Percentiles rank a stretch among this genome's conserved stretches.
phyloP scores from a whole-genome alignment of 768 basidiomycete species.

The Termitomyces sp. region DNA sequence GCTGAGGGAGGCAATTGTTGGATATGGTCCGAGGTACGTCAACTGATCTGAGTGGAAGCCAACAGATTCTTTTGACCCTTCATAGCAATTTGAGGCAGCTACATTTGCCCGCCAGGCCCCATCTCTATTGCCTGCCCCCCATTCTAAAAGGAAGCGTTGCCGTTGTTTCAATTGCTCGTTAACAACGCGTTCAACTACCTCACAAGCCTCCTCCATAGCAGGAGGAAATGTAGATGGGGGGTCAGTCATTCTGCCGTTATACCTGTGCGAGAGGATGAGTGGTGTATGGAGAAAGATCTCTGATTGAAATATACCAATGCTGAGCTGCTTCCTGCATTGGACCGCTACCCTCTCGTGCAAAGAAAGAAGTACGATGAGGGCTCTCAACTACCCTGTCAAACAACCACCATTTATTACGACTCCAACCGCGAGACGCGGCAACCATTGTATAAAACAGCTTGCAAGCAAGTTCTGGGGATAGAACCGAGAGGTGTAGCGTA shows the following conservation, averaged over 20 bases:
- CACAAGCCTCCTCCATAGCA: constrained; percentile 78
- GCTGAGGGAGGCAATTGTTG: constrained; percentile 82
- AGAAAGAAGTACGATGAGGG: constrained; percentile 81
- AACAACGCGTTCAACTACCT: constrained; percentile 63
- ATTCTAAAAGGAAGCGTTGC: constrained; percentile 61
- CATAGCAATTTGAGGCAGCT: constrained; percentile 82
- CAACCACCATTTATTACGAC: constrained; percentile 80
- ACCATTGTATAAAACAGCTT: constrained; percentile 72
- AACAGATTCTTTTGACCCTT: constrained; percentile 77
- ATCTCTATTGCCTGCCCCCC: constrained; percentile 36
- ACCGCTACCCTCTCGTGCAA: constrained; percentile 49
- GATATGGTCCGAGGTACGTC: constrained; percentile 79
- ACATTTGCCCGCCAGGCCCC: constrained; percentile 75
- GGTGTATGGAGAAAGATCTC: not conserved
- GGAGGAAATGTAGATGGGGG: constrained; percentile 55
- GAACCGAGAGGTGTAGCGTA: constrained; percentile 63
- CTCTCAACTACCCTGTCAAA: constrained; percentile 81
- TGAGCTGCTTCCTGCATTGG: constrained; percentile 71
- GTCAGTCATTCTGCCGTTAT: constrained; percentile 67
- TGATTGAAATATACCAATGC: constrained; percentile 51
- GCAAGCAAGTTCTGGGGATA: constrained; percentile 75
- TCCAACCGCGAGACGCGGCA: constrained; percentile 57
- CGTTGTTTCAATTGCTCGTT: constrained; percentile 67
- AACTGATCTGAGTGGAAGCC: constrained; percentile 81
- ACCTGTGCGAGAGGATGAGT: constrained; percentile 42